A percentile compares a stretch with the other conserved stretches of the same genome.
Conservation (phyloP, 495 filamentous ascomycete genomes). For the Cryomyces minteri region DNA sequence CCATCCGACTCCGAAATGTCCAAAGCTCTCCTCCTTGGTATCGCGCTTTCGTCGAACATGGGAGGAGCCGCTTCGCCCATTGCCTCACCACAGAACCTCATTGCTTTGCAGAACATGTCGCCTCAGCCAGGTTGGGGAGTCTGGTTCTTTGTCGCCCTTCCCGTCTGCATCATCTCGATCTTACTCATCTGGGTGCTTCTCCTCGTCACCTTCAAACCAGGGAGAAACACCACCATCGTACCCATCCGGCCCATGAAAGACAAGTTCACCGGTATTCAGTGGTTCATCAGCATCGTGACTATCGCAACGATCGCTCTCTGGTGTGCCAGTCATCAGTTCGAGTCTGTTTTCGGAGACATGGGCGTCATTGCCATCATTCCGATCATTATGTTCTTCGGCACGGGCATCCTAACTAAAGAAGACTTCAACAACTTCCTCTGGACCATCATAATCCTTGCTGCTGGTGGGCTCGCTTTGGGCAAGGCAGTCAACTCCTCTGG, state of each 20-base stretch:
- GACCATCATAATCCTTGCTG: slow-evolving; percentile 98
- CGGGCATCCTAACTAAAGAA: slow-evolving; percentile 94
- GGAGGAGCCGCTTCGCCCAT: slow-evolving; percentile 94
- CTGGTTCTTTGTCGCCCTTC: slow-evolving; percentile 94
- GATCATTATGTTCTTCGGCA: slow-evolving; percentile 88
- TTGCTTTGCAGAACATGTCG: slow-evolving; percentile 86
- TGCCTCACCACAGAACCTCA: slow-evolving; percentile 91
- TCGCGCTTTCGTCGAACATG: slow-evolving; percentile 87
- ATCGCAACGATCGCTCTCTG: slow-evolving; percentile 77
- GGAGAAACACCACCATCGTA: slow-evolving; percentile 73
- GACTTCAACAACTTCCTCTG: slow-evolving; percentile 99
- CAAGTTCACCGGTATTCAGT: slow-evolving; percentile 73
- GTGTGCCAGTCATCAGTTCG: slow-evolving; percentile 81
- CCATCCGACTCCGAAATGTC: slow-evolving; percentile 78
- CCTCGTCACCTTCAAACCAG: slow-evolving; percentile 65
- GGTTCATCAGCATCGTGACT: slow-evolving; percentile 76
- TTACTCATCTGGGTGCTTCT: slow-evolving; percentile 79
- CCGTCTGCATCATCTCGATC: slow-evolving; percentile 81
- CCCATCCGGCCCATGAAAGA: slow-evolving; percentile 81
- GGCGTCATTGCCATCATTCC: slow-evolving; percentile 95
- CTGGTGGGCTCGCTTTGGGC: slow-evolving; percentile 80
- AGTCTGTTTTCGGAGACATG: slow-evolving; percentile 87
- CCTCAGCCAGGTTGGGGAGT: slow-evolving; percentile 77
- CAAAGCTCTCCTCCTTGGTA: slow-evolving; percentile 89
- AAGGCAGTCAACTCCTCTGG: slow-evolving; percentile 90